Conservation (phyloP, 139 green algal species). For the Coelastrella sp. region DNA sequence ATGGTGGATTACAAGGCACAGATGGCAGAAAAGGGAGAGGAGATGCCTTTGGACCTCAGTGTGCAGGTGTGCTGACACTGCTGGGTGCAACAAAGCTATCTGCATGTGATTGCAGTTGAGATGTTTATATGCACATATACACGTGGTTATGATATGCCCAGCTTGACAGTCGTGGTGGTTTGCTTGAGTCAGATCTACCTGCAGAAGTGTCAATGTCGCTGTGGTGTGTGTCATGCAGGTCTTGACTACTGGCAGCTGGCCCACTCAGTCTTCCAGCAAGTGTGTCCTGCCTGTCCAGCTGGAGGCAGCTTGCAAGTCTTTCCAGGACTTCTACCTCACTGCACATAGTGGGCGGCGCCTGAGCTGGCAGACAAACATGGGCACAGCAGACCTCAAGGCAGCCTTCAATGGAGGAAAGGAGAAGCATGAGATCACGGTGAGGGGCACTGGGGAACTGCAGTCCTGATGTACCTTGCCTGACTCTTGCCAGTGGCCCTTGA, state of each 20-base stretch:
- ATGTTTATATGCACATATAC: too few relatives aligned
- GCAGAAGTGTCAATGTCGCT: too few relatives aligned
- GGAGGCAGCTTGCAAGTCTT: slow-evolving; percentile 72
- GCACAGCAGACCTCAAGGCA: slow-evolving; percentile 89
- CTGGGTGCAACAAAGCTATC: too few relatives aligned
- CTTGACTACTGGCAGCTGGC: slow-evolving; percentile 97
- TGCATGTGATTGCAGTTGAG: too few relatives aligned
- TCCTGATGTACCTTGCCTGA: too few relatives aligned
- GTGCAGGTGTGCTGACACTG: too few relatives aligned
- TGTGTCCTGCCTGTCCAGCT: slow-evolving; percentile 91
- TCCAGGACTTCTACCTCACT: slow-evolving; percentile 85
- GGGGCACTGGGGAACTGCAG: neutral
- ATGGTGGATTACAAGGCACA: slow-evolving; percentile 85
- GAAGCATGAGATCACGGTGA: slow-evolving; percentile 85
- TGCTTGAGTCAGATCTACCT: too few relatives aligned
- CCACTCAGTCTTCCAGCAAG: slow-evolving; percentile 66
- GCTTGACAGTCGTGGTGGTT: too few relatives aligned
- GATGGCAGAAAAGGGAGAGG: slow-evolving; percentile 51
- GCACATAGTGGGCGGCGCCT: slow-evolving; percentile 87
- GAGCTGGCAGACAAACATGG: slow-evolving; percentile 97
- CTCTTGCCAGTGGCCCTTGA: too few relatives aligned
- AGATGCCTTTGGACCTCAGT: slow-evolving; percentile 80
- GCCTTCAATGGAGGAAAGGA: slow-evolving; percentile 68
- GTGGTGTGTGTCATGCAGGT: too few relatives aligned
- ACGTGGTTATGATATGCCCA: too few relatives aligned